These are phyloP conservation scores for Auriscalpium microsporum DNA, from an alignment of 768 basidiomycete species.

Conservation along the genomic window DNA sequence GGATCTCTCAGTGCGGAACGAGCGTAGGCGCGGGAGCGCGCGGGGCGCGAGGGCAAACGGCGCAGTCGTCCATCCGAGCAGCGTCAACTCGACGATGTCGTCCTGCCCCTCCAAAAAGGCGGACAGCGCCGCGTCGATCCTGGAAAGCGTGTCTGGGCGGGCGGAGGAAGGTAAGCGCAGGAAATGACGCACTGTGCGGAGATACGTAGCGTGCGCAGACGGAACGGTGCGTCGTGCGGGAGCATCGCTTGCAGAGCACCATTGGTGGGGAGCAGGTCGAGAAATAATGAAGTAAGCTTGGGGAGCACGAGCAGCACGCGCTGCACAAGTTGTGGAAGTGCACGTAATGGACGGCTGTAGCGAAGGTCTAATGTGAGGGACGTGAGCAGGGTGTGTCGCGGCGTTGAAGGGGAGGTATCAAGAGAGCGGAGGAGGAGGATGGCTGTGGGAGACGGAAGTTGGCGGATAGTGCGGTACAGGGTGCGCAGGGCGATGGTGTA, in stretches of 20 bases:
- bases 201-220: conserved; percentile 41
- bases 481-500: conserved; percentile 23
- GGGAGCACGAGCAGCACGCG: conserved; percentile 32
- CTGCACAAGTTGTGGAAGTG: conserved; percentile 43
- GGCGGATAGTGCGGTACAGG: conserved; percentile 31
- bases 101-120: conserved; percentile 44
- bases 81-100: conserved; percentile 41
- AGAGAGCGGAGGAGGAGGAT: conserved; percentile 35
- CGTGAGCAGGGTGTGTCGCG: conserved; percentile 33
- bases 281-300: conserved; percentile 32
- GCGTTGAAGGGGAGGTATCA: conserved; percentile 23
- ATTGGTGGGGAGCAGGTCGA: conserved; percentile 27
- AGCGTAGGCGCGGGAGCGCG: conserved; percentile 39
- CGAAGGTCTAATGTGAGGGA: conserved; percentile 38
- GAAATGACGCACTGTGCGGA: conserved; percentile 37
- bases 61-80: conserved; percentile 39
- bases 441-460: conserved; percentile 23
- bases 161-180: background rate
- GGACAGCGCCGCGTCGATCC: conserved; percentile 32
- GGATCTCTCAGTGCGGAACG: conserved; percentile 46
- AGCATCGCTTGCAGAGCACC: conserved; percentile 31
- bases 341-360: conserved; percentile 30
- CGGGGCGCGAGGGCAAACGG: conserved; percentile 25
- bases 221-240: conserved; percentile 30
- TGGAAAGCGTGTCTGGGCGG: background rate